Base-by-base conservation (phyloP, 305 asterid genomes). In the Fraxinus sp. region DNA sequence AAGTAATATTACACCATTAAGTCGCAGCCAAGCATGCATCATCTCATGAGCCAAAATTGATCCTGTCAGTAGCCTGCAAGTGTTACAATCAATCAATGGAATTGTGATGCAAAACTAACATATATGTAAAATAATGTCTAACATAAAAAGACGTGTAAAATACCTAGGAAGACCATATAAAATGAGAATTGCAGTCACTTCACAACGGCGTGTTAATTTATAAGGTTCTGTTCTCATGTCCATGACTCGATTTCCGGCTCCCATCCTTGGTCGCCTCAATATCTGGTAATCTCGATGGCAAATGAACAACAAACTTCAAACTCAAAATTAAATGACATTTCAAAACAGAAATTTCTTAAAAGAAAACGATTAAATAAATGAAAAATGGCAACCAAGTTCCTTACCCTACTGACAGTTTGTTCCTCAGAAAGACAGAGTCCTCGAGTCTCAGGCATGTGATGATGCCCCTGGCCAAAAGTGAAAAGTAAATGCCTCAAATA, bases 11-110 rank as follows among this genome's bases (percentile, higher is more conserved):
- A 79, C 68, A 90, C 92, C 92, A 82, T 81, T 83, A 71, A 88
- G 86, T 82, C 92, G 88, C 77, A 90, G 77, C 92, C 92, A 90
- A 22, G 92, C 92, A 18, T 90, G 92, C 92, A 90, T 90, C 92
- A 90, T 88, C 85, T 90, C 92, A 81, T 90, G 92, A 33, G 92
- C 92, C 44, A 90, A 86, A 79, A 90, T 90, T 76, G 92, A 90
- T 76, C 92, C 92, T 1, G 90, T 90, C 79, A 88, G 87, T 83
- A 90, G 83, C 87, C 92, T 89, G 83, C 81, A 78, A 20, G 75
- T 26, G 71, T 70, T 30, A 28, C 39, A 70, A 32, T 14, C 41
- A 32, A 32, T 70, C 41, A 70, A 32, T 28, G 22, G 37, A 72
- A 20, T 30, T 80, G 74, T 32, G 28, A 44, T 72, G 66, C 57